phyloP scores from a whole-genome alignment of 805 yeast genomes.

The Wickerhamomyces ciferrii region DNA sequence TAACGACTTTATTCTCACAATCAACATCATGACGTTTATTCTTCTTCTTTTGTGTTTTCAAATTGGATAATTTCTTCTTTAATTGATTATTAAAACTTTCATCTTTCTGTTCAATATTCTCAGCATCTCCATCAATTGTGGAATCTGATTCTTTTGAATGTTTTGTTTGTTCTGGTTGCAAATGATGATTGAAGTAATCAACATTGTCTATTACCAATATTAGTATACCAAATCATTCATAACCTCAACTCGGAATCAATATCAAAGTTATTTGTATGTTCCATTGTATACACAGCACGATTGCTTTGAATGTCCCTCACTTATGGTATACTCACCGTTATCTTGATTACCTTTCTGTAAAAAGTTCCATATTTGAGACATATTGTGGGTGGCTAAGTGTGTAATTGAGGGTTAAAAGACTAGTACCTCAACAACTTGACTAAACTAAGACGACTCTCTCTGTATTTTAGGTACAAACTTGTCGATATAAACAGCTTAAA shows the following conservation, averaged over 20 bases:
- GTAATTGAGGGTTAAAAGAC: too few relatives aligned
- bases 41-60: neutral
- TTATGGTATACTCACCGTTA: neutral
- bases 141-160: neutral
- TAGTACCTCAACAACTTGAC: too few relatives aligned
- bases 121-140: neutral
- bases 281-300: neutral
- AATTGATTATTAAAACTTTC: slow-evolving; percentile 1
- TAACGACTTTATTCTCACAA: neutral
- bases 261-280: neutral
- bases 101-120: neutral
- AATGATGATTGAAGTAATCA: neutral
- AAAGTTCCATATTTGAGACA: slow-evolving; percentile 4
- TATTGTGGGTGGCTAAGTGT: neutral
- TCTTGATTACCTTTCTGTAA: neutral
- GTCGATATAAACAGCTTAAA: too few relatives aligned
- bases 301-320: neutral
- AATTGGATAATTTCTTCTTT: neutral
- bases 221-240: too few relatives aligned
- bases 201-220: neutral
- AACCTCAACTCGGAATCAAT: too few relatives aligned
- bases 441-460: too few relatives aligned
- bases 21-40: neutral
- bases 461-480: too few relatives aligned
- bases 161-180: neutral